A percentile compares a stretch with the other conserved stretches of the same genome.
Conservation (phyloP, 2,329 filamentous ascomycete genomes). For the Curvularia spicifera region DNA sequence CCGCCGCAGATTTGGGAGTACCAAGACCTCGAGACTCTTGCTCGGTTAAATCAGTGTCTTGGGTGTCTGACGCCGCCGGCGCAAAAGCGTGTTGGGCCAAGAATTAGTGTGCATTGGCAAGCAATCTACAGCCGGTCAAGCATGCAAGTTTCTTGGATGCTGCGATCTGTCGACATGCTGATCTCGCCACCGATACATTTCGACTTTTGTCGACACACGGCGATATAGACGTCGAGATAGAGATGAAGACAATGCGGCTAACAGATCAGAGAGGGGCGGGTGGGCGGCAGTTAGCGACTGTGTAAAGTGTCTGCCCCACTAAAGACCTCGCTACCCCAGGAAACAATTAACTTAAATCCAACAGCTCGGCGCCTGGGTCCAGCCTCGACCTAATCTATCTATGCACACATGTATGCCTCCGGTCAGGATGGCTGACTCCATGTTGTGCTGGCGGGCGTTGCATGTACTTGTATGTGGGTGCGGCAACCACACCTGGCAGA, state of each 20-base stretch:
- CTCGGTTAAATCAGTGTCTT: slow-evolving; percentile 1
- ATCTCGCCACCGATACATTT: neutral
- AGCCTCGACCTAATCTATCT: neutral
- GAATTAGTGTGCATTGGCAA: slow-evolving; percentile 1
- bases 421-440: neutral
- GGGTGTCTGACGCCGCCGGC: neutral
- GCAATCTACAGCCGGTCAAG: slow-evolving; percentile 2
- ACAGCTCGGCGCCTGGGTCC: slow-evolving; percentile 5
- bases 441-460: neutral
- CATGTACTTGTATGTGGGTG: neutral
- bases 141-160: neutral
- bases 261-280: neutral
- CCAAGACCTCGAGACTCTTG: slow-evolving; percentile 1
- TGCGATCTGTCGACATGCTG: neutral
- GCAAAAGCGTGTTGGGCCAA: neutral
- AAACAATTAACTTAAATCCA: slow-evolving; percentile 2
- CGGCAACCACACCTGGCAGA: neutral
- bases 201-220: neutral
- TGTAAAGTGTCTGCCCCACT: slow-evolving; percentile 1
- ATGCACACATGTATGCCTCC: neutral
- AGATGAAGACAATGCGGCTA: neutral
- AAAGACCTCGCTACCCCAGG: neutral
- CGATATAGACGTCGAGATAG: neutral
- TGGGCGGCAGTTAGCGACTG: slow-evolving; percentile 4
- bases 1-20: neutral